Evolutionary conservation across 1,139 yeast genomes (phyloP).

Genomic region (Pichia sp.): DNA sequence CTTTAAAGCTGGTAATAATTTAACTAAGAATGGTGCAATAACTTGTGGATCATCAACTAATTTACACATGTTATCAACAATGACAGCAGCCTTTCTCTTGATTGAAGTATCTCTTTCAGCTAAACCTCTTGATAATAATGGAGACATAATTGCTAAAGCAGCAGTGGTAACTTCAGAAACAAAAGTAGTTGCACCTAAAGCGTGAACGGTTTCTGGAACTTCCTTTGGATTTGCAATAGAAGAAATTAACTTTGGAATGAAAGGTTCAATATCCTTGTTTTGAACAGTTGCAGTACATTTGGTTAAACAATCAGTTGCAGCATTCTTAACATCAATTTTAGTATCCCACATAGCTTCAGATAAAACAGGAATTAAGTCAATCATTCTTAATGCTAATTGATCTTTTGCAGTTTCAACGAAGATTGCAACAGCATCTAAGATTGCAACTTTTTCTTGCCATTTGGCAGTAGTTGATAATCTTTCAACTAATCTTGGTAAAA

Average conservation of each 20-base stretch:
- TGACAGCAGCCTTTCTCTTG: slow-evolving; percentile 99
- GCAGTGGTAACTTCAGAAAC: slow-evolving; percentile 99
- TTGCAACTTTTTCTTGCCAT: slow-evolving; percentile 97
- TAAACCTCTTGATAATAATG: slow-evolving; percentile 97
- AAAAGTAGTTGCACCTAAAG: slow-evolving; percentile 98
- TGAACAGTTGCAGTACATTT: slow-evolving; percentile 96
- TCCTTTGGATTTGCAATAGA: slow-evolving; percentile 96
- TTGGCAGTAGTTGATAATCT: slow-evolving; percentile 72
- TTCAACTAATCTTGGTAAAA: slow-evolving; percentile 73
- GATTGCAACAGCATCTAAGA: slow-evolving; percentile 75
- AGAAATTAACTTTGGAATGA: slow-evolving; percentile 93
- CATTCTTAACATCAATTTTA: slow-evolving; percentile 94
- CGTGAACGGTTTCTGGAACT: slow-evolving; percentile 98
- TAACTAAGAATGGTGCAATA: slow-evolving; percentile 97
- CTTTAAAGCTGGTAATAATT: slow-evolving; percentile 93
- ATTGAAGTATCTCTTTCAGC: slow-evolving; percentile 99
- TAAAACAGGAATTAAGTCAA: slow-evolving; percentile 95
- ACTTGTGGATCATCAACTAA: slow-evolving; percentile 99
- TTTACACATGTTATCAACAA: slow-evolving; percentile 99
- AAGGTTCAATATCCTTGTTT: slow-evolving; percentile 99
- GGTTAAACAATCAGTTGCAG: slow-evolving; percentile 92
- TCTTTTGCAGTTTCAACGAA: slow-evolving; percentile 92
- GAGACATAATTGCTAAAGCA: slow-evolving; percentile 98
- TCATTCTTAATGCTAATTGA: slow-evolving; percentile 98
- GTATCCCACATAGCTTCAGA: slow-evolving; percentile 99